Conservation (phyloP, 352 stramenopile genomes). For the Pythium rishiriense region DNA sequence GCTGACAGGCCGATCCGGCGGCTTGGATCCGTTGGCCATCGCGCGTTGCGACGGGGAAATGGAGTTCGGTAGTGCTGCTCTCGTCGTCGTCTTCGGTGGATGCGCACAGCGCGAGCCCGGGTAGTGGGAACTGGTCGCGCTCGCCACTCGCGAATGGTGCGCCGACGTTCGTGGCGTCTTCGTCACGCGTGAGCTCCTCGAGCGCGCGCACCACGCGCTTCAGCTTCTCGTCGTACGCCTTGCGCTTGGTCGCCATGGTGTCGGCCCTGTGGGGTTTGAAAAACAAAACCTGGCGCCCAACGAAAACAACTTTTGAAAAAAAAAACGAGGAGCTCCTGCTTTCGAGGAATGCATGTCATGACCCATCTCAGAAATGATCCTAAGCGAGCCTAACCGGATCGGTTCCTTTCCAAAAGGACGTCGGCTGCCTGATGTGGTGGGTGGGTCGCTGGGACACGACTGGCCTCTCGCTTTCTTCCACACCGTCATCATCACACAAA, state of each 20-base stretch:
- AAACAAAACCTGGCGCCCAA: too few species aligned
- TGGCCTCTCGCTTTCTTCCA: too few species aligned
- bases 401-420: too few species aligned
- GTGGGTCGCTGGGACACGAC: too few species aligned
- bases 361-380: too few species aligned
- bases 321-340: background rate
- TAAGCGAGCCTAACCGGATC: too few species aligned
- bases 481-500: too few species aligned
- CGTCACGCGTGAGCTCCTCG: background rate
- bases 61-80: background rate
- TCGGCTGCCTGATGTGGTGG: too few species aligned
- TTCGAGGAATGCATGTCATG: too few species aligned
- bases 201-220: background rate
- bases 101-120: background rate
- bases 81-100: background rate
- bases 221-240: background rate
- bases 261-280: too few species aligned
- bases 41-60: background rate
- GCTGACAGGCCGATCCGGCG: constrained; percentile 15
- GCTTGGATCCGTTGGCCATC: background rate
- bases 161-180: background rate
- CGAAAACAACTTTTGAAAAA: too few species aligned
- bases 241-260: background rate
- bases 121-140: background rate
- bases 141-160: background rate